phyloP scores from a whole-genome alignment of 2,329 filamentous ascomycete species.

The Neonectria sp. region DNA sequence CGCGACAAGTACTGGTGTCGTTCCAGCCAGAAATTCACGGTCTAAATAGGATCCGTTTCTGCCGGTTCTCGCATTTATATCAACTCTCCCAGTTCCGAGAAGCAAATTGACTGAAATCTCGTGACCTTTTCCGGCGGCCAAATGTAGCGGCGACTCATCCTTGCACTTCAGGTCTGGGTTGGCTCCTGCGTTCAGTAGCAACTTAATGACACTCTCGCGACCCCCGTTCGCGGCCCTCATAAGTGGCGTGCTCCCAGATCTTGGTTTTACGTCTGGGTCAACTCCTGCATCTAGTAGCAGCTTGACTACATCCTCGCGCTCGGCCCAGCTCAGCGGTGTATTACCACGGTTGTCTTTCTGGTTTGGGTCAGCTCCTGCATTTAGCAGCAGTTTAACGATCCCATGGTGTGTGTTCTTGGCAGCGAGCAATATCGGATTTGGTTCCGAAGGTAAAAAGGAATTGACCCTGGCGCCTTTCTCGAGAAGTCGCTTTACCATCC shows the following conservation, averaged over 20 bases:
- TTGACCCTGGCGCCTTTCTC: constrained; percentile 1
- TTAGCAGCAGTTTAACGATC: background rate
- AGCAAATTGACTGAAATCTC: background rate
- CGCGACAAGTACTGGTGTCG: background rate
- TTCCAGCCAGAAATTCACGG: background rate
- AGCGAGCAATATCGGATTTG: background rate
- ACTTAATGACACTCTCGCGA: background rate
- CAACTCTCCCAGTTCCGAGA: background rate
- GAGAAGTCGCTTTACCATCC: background rate
- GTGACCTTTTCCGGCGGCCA: background rate
- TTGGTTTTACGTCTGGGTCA: background rate
- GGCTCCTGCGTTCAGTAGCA: background rate
- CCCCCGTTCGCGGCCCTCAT: background rate
- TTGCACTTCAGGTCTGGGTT: background rate
- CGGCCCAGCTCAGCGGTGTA: background rate
- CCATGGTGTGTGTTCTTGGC: background rate
- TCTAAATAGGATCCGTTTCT: rapidly evolving
- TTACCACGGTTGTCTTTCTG: no score
- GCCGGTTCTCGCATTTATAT: background rate
- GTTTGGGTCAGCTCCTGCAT: background rate
- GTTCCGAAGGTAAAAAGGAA: background rate
- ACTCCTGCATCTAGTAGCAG: background rate
- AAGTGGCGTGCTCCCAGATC: background rate
- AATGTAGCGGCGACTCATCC: background rate
- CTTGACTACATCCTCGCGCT: background rate